These are phyloP conservation scores for Russula foetens DNA, from an alignment of 768 basidiomycete species.

Conservation along the genomic window DNA sequence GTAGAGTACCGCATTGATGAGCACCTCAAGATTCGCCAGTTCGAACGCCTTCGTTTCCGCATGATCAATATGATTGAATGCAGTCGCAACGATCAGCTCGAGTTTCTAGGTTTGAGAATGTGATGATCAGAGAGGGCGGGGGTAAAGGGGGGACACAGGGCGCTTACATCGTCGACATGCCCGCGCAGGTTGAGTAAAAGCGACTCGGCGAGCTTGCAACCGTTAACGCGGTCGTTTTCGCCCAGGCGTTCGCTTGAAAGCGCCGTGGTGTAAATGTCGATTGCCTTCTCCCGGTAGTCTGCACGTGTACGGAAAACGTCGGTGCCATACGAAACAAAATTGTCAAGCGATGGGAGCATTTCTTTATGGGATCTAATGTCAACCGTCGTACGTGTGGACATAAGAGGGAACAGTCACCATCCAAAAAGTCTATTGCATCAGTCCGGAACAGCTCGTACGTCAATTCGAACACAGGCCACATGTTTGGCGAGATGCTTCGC, in stretches of 20 bases:
- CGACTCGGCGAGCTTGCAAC: conserved; percentile 79
- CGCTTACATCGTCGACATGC: conserved; percentile 64
- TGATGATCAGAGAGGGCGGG: background rate
- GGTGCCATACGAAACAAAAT: conserved; percentile 78
- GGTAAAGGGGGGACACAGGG: background rate
- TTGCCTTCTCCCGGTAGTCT: conserved; percentile 70
- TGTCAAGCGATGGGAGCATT: conserved; percentile 83
- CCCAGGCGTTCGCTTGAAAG: conserved; percentile 66
- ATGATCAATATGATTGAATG: conserved; percentile 52
- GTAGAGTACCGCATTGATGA: conserved; percentile 77
- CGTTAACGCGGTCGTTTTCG: conserved; percentile 77
- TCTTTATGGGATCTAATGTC: conserved; percentile 33
- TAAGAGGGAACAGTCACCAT: conserved; percentile 35
- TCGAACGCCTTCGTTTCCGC: conserved; percentile 55
- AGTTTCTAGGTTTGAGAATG: conserved; percentile 39
- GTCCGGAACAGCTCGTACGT: conserved; percentile 78
- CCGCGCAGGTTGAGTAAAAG: conserved; percentile 75
- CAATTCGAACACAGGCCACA: conserved; percentile 85
- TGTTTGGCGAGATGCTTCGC: conserved; percentile 61
- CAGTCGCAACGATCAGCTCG: conserved; percentile 53
- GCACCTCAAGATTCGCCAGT: conserved; percentile 74
- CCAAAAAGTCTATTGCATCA: conserved; percentile 79
- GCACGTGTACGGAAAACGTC: conserved; percentile 63
- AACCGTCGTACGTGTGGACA: background rate
- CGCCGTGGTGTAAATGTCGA: conserved; percentile 77